Conservation (phyloP, 192 early-diverging fungal species). For the Coemansia sp. region DNA sequence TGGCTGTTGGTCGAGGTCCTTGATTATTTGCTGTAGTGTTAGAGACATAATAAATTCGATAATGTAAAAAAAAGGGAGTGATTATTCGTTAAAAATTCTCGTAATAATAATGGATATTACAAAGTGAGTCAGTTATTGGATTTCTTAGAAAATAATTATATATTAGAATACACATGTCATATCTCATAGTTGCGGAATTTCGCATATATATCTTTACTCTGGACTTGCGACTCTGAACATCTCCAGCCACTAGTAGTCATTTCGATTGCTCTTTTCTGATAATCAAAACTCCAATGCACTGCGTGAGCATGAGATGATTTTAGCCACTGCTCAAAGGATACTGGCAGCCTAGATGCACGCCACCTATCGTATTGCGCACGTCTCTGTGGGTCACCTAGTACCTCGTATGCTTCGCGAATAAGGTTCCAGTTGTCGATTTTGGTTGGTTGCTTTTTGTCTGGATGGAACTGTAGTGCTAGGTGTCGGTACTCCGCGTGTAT, state of each 20-base stretch:
- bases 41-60: slow-evolving; percentile 7
- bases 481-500: slow-evolving; percentile 33
- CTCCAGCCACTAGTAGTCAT: not conserved
- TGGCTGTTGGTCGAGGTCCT: slow-evolving; percentile 10
- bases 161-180: slow-evolving; percentile 1
- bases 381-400: slow-evolving; percentile 17
- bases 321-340: slow-evolving; percentile 34
- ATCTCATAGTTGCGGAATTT: slow-evolving; percentile 43
- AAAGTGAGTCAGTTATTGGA: not conserved
- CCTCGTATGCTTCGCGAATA: slow-evolving; percentile 34
- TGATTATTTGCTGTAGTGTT: slow-evolving; percentile 18
- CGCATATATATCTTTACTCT: slow-evolving; percentile 21
- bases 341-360: slow-evolving; percentile 20
- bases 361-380: slow-evolving; percentile 51
- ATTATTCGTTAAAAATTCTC: too few relatives aligned
- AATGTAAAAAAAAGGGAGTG: too few relatives aligned
- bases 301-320: slow-evolving; percentile 15
- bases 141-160: not conserved
- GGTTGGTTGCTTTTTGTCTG: slow-evolving; percentile 15
- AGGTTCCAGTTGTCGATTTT: slow-evolving; percentile 14
- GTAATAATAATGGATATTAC: not conserved
- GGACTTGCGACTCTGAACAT: not conserved
- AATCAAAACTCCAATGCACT: slow-evolving; percentile 38
- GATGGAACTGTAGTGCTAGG: slow-evolving; percentile 24
- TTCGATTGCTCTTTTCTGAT: slow-evolving; percentile 10